Conservation (phyloP, 139 green algal species). For the Chlamydomonas incerta region DNA sequence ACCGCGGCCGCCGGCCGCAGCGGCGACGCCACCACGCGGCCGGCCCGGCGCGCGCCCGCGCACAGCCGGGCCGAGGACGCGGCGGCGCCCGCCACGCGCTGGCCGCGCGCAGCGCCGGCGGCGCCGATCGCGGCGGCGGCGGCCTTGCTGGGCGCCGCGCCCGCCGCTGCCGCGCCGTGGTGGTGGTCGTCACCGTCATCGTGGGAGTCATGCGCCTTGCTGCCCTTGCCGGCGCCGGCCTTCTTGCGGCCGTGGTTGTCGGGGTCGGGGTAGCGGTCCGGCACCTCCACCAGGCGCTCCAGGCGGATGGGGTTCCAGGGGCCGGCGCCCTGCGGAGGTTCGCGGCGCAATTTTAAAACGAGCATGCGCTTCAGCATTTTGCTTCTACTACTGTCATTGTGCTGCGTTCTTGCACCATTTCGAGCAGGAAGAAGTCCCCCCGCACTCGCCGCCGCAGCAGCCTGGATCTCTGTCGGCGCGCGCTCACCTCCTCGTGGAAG, state of each 20-base stretch:
- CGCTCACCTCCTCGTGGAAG: neutral
- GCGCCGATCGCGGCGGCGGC: too few relatives aligned
- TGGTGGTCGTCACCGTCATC: neutral
- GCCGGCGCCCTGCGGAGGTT: neutral
- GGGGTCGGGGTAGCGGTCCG: neutral
- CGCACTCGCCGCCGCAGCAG: too few relatives aligned
- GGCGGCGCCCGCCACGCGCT: too few relatives aligned
- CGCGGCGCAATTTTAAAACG: too few relatives aligned
- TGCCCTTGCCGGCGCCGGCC: neutral
- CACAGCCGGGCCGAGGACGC: neutral
- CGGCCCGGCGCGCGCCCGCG: too few relatives aligned
- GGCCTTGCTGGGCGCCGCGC: too few relatives aligned
- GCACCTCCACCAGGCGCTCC: slow-evolving; percentile 22
- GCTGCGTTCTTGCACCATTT: too few relatives aligned
- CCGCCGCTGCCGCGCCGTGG: too few relatives aligned
- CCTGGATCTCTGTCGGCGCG: too few relatives aligned
- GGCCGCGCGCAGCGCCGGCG: neutral
- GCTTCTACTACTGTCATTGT: too few relatives aligned
- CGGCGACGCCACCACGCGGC: neutral
- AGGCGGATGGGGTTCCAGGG: neutral
- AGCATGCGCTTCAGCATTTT: too few relatives aligned
- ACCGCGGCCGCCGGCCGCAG: neutral
- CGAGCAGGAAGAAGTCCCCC: too few relatives aligned
- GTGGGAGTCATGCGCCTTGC: neutral
- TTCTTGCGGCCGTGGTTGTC: slow-evolving; percentile 2